A percentile compares a stretch with the other conserved stretches of the same genome.
Conservation (phyloP, 2,329 filamentous ascomycete genomes). For the Fusarium coffeatum region DNA sequence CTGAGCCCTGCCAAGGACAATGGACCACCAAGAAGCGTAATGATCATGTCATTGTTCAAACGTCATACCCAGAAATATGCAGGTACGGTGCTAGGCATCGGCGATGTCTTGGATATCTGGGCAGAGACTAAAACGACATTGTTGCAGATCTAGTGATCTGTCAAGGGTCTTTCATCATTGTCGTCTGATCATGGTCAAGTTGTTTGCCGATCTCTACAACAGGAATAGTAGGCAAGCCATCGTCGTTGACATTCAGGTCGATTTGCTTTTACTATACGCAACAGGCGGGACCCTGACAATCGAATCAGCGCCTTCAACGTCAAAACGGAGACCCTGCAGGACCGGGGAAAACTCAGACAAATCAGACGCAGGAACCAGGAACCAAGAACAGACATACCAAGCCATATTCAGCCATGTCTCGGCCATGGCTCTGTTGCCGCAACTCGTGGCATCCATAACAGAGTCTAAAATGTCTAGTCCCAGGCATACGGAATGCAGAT, state of each 20-base stretch:
- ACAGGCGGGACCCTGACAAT: conserved; percentile 19
- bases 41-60: not conserved
- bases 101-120: not conserved
- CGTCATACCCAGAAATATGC: conserved; percentile 5
- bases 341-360: conserved; percentile 3
- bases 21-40: not conserved
- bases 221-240: conserved; percentile 6
- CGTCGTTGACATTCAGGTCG: not conserved
- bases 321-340: not conserved
- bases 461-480: conserved; percentile 16
- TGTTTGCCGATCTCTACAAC: not conserved
- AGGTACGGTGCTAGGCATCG: conserved; percentile 2
- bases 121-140: not conserved
- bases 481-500: conserved; percentile 30
- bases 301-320: conserved; percentile 7
- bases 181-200: not conserved
- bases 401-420: conserved; percentile 2
- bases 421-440: conserved; percentile 14
- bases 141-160: conserved; percentile 19
- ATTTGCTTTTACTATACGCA: not conserved
- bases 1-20: not conserved
- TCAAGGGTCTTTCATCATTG: conserved; percentile 9
- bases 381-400: conserved; percentile 16
- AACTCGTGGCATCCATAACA: conserved; percentile 16
- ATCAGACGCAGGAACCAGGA: conserved; percentile 37